Conservation (phyloP, 2,329 filamentous ascomycete species). For the Chalaropsis thielavioides region DNA sequence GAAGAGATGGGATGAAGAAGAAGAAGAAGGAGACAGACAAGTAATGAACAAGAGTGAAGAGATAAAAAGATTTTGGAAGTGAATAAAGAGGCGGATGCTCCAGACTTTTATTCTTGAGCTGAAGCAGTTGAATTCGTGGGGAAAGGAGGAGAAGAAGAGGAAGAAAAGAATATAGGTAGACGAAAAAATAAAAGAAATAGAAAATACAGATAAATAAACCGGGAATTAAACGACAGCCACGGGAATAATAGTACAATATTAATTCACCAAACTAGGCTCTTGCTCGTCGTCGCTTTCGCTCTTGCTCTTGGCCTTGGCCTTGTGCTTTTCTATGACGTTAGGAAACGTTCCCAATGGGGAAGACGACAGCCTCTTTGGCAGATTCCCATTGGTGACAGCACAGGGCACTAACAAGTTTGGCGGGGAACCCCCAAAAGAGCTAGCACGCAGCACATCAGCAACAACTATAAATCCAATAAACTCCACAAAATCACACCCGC, state of each 20-base stretch:
- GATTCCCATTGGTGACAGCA: background rate
- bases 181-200: background rate
- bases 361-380: background rate
- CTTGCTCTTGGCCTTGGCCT: background rate
- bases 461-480: background rate
- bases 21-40: background rate
- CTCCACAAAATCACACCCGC: background rate
- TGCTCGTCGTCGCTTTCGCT: background rate
- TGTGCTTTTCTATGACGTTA: background rate
- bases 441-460: background rate
- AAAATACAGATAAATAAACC: background rate
- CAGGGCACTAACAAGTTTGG: background rate
- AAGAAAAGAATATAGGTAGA: background rate
- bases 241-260: too few species aligned
- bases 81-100: conserved; percentile 8
- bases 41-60: background rate
- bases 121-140: conserved; percentile 1
- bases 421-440: background rate
- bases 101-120: conserved; percentile 15
- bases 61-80: background rate
- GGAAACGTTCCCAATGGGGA: conserved; percentile 3
- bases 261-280: background rate
- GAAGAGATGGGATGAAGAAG: conserved; percentile 13
- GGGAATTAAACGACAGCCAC: too few species aligned
- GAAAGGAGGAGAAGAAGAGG: conserved; percentile 3